Conservation (phyloP, 1,284 basidiomycete genomes). For the Lentinula novae-zelandiae region DNA sequence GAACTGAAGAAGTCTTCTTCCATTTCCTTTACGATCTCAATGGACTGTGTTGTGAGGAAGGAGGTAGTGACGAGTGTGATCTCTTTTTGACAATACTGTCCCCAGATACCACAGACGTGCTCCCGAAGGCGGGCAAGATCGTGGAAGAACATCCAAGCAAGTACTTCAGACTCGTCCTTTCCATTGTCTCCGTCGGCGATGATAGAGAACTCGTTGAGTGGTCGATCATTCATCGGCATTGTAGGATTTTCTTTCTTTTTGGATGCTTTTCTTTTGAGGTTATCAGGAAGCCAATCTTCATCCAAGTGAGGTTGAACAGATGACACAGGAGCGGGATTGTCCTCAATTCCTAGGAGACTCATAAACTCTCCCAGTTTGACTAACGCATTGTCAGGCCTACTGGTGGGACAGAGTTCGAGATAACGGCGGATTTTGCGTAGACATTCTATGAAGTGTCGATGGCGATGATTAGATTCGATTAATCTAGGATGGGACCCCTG, state of each 20-base stretch:
- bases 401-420: background rate
- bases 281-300: no score
- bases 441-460: background rate
- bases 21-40: background rate
- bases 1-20: background rate
- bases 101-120: background rate
- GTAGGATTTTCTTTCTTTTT: no score
- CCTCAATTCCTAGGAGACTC: background rate
- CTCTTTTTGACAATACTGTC: no score
- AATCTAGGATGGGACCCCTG: no score
- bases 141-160: background rate
- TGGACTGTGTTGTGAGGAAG: background rate
- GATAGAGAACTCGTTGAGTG: background rate
- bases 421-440: background rate
- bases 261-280: no score
- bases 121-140: background rate
- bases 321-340: no score
- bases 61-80: background rate
- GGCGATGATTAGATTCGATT: background rate
- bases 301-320: no score
- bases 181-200: background rate
- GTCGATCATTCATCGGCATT: background rate
- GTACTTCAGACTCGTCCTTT: background rate
- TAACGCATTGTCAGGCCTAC: background rate
- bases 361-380: background rate